phyloP scores from a whole-genome alignment of 306 rosid species.

The Trifolium fragiferum region DNA sequence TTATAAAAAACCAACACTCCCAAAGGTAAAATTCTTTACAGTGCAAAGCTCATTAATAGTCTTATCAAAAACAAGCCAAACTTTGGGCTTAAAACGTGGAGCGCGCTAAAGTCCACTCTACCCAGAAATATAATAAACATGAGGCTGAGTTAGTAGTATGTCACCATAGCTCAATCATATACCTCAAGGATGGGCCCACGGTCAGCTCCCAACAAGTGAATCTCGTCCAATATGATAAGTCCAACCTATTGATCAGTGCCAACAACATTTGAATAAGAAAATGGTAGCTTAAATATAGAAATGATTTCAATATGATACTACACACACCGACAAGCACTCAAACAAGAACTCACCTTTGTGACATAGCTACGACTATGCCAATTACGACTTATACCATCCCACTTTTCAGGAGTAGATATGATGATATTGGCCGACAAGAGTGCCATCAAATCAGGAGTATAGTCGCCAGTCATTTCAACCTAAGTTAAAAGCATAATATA shows the following conservation, averaged over 20 bases:
- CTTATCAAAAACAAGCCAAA: background rate
- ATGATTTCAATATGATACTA: conserved; percentile 10
- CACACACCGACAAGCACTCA: conserved; percentile 13
- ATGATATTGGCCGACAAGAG: conserved; percentile 92
- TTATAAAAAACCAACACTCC: background rate
- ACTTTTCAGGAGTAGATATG: conserved; percentile 96
- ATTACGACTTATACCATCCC: conserved; percentile 99
- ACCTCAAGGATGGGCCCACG: conserved; percentile 99
- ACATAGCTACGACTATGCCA: conserved; percentile 97
- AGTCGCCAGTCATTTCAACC: conserved; percentile 99
- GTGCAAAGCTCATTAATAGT: conserved; percentile 1
- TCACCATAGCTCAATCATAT: conserved; percentile 39
- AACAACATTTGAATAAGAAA: conserved; percentile 33
- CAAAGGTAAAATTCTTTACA: background rate
- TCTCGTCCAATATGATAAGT: conserved; percentile 91
- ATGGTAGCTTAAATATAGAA: conserved; percentile 28
- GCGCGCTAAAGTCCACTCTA: conserved; percentile 5
- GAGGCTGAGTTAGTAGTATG: conserved; percentile 18
- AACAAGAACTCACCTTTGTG: conserved; percentile 64
- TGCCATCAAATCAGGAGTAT: conserved; percentile 92
- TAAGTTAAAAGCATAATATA: conserved; percentile 42
- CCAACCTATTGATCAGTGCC: conserved; percentile 74
- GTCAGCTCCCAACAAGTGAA: conserved; percentile 97
- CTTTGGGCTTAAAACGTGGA: background rate
- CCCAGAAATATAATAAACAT: conserved; percentile 29